Evolutionary conservation across 202 grass and related monocot genomes (phyloP).

Genomic region (Zoysia matrella): DNA sequence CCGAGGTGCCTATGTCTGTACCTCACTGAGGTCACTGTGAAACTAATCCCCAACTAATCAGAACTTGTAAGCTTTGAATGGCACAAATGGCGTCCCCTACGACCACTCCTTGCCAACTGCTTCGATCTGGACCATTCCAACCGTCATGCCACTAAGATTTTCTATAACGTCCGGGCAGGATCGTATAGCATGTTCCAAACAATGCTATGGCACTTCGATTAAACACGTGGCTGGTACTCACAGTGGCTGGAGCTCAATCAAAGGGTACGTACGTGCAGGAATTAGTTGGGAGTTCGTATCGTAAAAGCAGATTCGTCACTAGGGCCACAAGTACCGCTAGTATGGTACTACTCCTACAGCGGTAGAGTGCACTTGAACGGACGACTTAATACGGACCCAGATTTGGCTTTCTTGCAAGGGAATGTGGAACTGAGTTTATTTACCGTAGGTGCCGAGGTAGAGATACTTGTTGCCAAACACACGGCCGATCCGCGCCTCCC

Average conservation of each 20-base stretch:
- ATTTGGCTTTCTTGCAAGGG: neutral
- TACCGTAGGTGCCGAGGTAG: constrained; percentile 97
- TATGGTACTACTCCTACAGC: too few relatives aligned
- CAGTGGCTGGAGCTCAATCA: constrained; percentile 3
- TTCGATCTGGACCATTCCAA: constrained; percentile 6
- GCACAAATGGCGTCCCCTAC: neutral
- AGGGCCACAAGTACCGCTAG: neutral
- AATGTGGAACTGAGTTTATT: neutral
- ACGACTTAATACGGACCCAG: too few relatives aligned
- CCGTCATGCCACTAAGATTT: neutral
- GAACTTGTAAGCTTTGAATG: constrained; percentile 12
- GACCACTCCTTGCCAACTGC: constrained; percentile 26
- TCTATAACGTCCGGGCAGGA: too few relatives aligned
- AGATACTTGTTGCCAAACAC: constrained; percentile 97
- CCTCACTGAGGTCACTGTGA: constrained; percentile 29
- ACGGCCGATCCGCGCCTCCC: constrained; percentile 92
- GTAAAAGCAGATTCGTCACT: constrained; percentile 24
- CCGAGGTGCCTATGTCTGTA: neutral
- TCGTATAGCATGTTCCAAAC: neutral
- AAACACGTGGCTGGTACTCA: neutral
- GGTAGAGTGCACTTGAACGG: too few relatives aligned
- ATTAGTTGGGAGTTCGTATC: constrained; percentile 35
- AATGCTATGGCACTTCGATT: neutral
- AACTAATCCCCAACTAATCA: constrained; percentile 53
- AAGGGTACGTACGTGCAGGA: neutral